These are phyloP conservation scores for Lodderomyces oxycetoniae DNA, from an alignment of 1,139 yeast genomes.

Conservation along the genomic window DNA sequence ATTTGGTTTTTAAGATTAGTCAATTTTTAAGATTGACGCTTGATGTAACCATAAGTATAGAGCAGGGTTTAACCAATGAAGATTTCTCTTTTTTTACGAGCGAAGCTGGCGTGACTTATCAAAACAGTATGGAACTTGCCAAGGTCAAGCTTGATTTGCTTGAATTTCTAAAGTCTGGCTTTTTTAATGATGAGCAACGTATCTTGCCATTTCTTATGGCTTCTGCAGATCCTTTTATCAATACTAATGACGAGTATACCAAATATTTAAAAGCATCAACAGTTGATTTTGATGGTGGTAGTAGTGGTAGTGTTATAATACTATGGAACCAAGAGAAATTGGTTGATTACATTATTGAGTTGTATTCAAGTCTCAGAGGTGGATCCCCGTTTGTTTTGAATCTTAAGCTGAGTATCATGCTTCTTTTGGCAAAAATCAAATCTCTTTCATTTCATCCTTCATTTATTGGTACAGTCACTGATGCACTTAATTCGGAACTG, in stretches of 20 bases:
- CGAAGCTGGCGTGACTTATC: slow-evolving; percentile 61
- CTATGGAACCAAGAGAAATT: slow-evolving; percentile 18
- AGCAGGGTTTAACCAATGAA: slow-evolving; percentile 51
- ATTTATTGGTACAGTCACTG: slow-evolving; percentile 42
- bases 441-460: slow-evolving; percentile 38
- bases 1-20: slow-evolving; percentile 43
- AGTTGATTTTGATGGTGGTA: too few species aligned
- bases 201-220: slow-evolving; percentile 56
- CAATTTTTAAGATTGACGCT: slow-evolving; percentile 51
- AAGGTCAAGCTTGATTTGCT: slow-evolving; percentile 38
- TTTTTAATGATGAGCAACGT: slow-evolving; percentile 31
- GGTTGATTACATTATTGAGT: slow-evolving; percentile 37
- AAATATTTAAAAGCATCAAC: not conserved
- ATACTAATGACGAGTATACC: not conserved
- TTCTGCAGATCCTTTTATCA: slow-evolving; percentile 53
- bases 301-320: slow-evolving; percentile 47
- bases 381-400: slow-evolving; percentile 49
- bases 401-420: slow-evolving; percentile 57
- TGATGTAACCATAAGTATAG: slow-evolving; percentile 38
- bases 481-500: slow-evolving; percentile 55
- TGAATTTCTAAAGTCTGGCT: slow-evolving; percentile 35
- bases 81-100: slow-evolving; percentile 61
- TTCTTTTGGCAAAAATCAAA: slow-evolving; percentile 49
- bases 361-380: slow-evolving; percentile 44
- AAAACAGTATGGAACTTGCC: slow-evolving; percentile 42